Evolutionary conservation across 73 alveolate species (phyloP).

Genomic region (Breviolum minutum): DNA sequence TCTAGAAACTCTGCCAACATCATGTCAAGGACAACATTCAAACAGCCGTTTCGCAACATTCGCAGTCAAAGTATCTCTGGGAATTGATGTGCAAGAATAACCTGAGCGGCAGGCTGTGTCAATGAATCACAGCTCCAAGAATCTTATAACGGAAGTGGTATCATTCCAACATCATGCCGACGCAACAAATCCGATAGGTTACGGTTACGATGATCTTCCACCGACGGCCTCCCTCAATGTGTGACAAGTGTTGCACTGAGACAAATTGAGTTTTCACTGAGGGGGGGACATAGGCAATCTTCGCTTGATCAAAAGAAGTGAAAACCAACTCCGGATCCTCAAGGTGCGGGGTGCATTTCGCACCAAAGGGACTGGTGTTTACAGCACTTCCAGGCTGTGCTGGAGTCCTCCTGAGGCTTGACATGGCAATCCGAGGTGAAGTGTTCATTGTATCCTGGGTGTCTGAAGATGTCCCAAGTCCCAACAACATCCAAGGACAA

Average conservation of each 20-base stretch:
- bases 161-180: neutral
- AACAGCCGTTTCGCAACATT: neutral
- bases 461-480: neutral
- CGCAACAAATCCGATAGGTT: neutral
- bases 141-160: neutral
- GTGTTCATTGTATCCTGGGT: neutral
- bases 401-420: neutral
- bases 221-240: too few species aligned
- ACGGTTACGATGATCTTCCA: too few species aligned
- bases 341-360: neutral
- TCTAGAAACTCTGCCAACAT: neutral
- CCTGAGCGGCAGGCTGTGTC: neutral
- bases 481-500: neutral
- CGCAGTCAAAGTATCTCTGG: neutral
- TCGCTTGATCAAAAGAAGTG: neutral
- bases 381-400: neutral
- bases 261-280: too few species aligned
- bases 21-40: neutral
- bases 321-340: neutral
- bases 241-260: too few species aligned
- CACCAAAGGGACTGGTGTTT: neutral
- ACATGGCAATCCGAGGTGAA: neutral
- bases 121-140: neutral
- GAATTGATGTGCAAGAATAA: slow-evolving; percentile 9
- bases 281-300: neutral